Base-by-base conservation (phyloP, 164 flowering plant species). In the Paratinospora sagittata region DNA sequence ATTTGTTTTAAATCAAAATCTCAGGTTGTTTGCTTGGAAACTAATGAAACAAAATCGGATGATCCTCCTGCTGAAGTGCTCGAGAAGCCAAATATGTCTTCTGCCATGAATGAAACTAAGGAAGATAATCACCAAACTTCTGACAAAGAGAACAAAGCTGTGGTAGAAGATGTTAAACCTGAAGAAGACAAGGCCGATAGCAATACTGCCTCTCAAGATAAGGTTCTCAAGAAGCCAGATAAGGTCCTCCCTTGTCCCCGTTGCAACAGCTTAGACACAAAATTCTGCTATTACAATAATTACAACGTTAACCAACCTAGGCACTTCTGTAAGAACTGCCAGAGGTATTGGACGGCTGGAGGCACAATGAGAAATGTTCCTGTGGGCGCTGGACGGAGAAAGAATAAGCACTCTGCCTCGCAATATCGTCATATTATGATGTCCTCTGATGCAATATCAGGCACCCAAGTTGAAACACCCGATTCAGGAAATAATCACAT, bases 251-350 rank as follows among this genome's bases (percentile, higher is more conserved):
- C 92, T 21, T 91, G 97, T 73, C 95, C 97, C 5, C 89, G 97
- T 16, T 92, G 97, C 76, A 87, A 85, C 57, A 92, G 95, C 85
- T 86, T 87, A 82, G 92, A 92, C 63, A 92, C 97, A 9, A 92
- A 90, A 72, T 92, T 92, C 78, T 92, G 97, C 67, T 91, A 91
- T 81, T 89, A 84, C 87, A 91, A 91, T 82, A 91, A 91, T 72
- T 91, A 89, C 80, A 89, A 89, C 49, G 77, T 88, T 57, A 86
- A 85, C 74, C 97, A 91, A 65, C 97, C 97, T 0, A 86, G 97
- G 11, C 91, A 91, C 63, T 90, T 91, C 78, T 91, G 97, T 82
- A n/a, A n/a, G n/a, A n/a, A n/a, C n/a, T n/a, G n/a, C n/a, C n/a
- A n/a, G n/a, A n/a, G n/a, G n/a, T n/a, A n/a, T n/a, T n/a, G n/a